Base-by-base conservation (phyloP, 169 alveolate genomes). In the Theileria luwenshuni region DNA sequence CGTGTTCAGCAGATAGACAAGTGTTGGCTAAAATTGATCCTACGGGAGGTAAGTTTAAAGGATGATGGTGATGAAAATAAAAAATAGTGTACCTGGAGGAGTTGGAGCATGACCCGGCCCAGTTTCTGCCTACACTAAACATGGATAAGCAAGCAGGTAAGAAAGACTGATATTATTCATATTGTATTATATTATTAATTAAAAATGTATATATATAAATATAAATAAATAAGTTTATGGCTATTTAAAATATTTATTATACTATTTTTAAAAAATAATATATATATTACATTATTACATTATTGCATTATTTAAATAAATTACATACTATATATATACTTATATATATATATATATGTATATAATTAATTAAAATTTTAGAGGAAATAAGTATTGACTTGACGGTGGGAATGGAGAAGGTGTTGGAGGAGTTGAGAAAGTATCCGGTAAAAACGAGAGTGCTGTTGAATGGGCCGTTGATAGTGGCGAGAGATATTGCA, bases 1-100 rank as follows among this genome's bases (percentile, higher is more conserved):
- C 96, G 12, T 93, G 97, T 77, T 91, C 95, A 7, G 97, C 97
- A 10, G 97, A 93, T 79, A 64, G 97, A 42, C 97, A 93, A 64
- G 83, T 88, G 7, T 81, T 88, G 74, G 92, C 90, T 28, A 41
- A 77, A 21, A 89, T 92, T 35, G 77, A 87, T 64, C 75, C 67
- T 7, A 65, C 86, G 3, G 95, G 95, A 17, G 89, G 84, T 76
- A 56, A 47, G 72, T 25, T 7, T 2, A 43, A 17, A 49, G 10
- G 69, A 83, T 52, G n/a, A 2, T 5, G 1, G 0, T 68, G 28
- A 69, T 8, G 30, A 5, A 71, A 83, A 48, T 8, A 25, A 1
- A 3, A 2, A 45, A 15, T 68, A 68, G 94, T 93, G 27, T 93
- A 90, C 74, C 64, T 90, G 38, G 95, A 93, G 81, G 68, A 84